phyloP scores from a whole-genome alignment of 345 rosid genomes.

The Linum tenue region DNA sequence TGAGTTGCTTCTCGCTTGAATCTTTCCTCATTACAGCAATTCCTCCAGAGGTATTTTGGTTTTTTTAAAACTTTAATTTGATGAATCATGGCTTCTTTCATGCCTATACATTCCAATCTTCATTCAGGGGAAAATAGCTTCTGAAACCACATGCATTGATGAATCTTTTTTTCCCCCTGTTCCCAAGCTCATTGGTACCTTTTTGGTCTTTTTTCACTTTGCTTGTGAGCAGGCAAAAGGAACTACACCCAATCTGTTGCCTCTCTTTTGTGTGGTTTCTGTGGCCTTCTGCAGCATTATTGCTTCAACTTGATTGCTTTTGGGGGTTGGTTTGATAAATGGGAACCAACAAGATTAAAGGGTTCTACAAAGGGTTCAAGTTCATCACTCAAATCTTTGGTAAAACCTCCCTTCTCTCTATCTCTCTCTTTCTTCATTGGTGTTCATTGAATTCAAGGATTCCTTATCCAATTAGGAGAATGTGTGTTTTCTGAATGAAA shows the following conservation, averaged over 20 bases:
- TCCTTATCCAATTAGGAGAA: not conserved
- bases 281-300: conserved; percentile 11
- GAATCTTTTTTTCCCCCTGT: no score
- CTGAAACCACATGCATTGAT: not conserved
- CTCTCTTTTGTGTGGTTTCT: not conserved
- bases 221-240: conserved; percentile 24
- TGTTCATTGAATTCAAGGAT: not conserved
- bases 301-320: conserved; percentile 2
- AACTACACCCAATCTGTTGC: not conserved
- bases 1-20: not conserved
- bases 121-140: conserved; percentile 26
- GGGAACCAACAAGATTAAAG: conserved; percentile 69
- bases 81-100: no score
- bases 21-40: not conserved
- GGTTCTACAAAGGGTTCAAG: conserved; percentile 82
- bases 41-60: conserved; percentile 7
- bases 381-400: conserved; percentile 82
- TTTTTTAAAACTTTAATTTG: not conserved
- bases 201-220: conserved; percentile 9
- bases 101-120: conserved; percentile 27
- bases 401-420: conserved; percentile 10
- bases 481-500: not conserved
- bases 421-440: not conserved
- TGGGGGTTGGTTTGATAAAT: conserved; percentile 21
- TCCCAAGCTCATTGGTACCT: not conserved